Base-by-base conservation (phyloP, 106 monocot species). In the Platanthera zijinensis region DNA sequence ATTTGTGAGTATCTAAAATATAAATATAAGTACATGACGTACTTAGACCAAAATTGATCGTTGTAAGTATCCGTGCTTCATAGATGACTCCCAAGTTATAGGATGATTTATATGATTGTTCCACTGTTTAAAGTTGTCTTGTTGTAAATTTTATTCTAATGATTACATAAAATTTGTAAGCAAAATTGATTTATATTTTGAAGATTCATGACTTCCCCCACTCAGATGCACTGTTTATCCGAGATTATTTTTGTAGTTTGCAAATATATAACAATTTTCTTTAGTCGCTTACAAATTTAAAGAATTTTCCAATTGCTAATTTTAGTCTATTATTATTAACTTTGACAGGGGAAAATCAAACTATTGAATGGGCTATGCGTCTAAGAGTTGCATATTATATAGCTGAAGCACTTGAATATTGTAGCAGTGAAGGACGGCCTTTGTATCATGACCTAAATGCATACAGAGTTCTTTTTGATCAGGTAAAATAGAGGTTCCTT, bases 381-480 rank as follows among this genome's bases (percentile, higher is more conserved):
- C 59, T 80, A 69, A 51, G 84, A 18, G 84, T 84, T 74, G 80
- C 80, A 56, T 80, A 73, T 19, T 80, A 77, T 45, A 77, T 84
- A 68, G 80, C 84, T 57, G 80, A 84, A 80, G 84, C 84, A 12
- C 54, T 84, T 17, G 80, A 84, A 50, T 84, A 84, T 67, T 84
- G 84, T 57, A 74, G 77, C 80, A 84, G 49, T 52, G 80, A 80
- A 51, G 80, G 80, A 17, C 76, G 77, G 13, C 80, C 80, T 57
- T 73, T 84, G 56, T 84, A 80, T 84, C 90, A 90, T 75, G 90
- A 90, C 39, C 73, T 97, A 69, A 97, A 97, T 86, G 96, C 96
- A 28, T 97, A 97, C 51, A 75, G 96, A 50, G 88, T 97, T 77
- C 89, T 97, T 75, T 97, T 97, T 84, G 96, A 93, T 76, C 89